Percentiles rank a stretch among this genome's conserved stretches.
phyloP scores from a whole-genome alignment of 2,329 filamentous ascomycete genomes.

The Claviceps sp. region DNA sequence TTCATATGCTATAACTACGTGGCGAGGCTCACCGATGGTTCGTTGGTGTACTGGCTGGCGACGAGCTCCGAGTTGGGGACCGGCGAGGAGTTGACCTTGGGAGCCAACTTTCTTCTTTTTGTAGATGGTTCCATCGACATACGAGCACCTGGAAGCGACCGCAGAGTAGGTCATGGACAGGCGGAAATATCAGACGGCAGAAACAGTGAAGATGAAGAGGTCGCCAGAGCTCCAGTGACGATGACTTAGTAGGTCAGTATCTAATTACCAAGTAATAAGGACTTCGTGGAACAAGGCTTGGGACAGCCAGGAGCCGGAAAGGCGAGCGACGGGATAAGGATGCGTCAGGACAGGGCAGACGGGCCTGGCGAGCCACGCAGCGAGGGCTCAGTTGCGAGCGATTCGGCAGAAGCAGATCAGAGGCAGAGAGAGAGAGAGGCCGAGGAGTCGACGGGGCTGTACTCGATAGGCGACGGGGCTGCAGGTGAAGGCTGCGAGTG shows the following conservation, averaged over 20 bases:
- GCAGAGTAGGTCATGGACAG: slow-evolving; percentile 8
- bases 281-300: slow-evolving; percentile 1
- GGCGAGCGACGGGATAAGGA: background rate
- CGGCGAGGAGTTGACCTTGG: slow-evolving; percentile 23
- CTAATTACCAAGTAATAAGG: background rate
- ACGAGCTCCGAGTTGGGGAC: slow-evolving; percentile 17
- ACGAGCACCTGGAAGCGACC: slow-evolving; percentile 6
- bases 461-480: background rate
- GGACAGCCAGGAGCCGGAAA: background rate
- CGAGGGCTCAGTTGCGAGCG: background rate
- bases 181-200: background rate
- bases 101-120: slow-evolving; percentile 31
- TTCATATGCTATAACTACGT: background rate
- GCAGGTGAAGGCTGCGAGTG: slow-evolving; percentile 1
- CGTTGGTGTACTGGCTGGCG: slow-evolving; percentile 1
- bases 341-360: slow-evolving; percentile 3
- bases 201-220: background rate
- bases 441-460: background rate
- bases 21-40: slow-evolving; percentile 5
- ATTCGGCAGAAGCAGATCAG: background rate
- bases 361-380: slow-evolving; percentile 2
- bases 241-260: background rate
- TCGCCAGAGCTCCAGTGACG: background rate
- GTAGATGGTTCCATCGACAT: slow-evolving; percentile 28
- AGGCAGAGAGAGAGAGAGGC: background rate